Conservation (phyloP, 352 stramenopile species). For the Phytophthora gonapodyides region DNA sequence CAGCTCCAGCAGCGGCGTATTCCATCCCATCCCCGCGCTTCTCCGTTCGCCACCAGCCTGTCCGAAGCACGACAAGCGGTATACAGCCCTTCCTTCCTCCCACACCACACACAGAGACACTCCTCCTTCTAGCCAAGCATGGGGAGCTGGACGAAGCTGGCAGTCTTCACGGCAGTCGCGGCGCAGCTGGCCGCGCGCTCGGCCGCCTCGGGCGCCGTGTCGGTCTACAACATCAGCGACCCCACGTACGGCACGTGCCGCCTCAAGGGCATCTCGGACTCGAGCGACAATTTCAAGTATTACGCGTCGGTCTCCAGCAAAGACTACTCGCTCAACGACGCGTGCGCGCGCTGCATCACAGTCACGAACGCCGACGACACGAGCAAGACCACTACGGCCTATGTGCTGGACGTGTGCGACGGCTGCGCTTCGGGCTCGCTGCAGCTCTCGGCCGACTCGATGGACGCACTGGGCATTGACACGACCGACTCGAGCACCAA, state of each 20-base stretch:
- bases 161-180: constrained; percentile 6
- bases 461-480: constrained; percentile 52
- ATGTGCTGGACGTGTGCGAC: constrained; percentile 73
- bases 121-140: constrained; percentile 13
- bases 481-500: constrained; percentile 45
- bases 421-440: constrained; percentile 53
- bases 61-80: constrained; percentile 11
- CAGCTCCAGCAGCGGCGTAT: constrained; percentile 6
- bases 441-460: constrained; percentile 54
- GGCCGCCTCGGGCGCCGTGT: constrained; percentile 37
- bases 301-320: constrained; percentile 76
- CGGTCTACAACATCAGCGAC: constrained; percentile 63
- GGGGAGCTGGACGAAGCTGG: constrained; percentile 12
- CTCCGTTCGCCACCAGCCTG: constrained; percentile 11
- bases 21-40: constrained; percentile 13
- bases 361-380: constrained; percentile 56
- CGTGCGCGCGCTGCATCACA: constrained; percentile 78
- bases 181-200: constrained; percentile 13
- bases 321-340: constrained; percentile 56
- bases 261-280: constrained; percentile 58
- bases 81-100: constrained; percentile 1
- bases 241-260: constrained; percentile 71
- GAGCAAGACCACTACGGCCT: constrained; percentile 57
- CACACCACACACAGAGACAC: constrained; percentile 23
- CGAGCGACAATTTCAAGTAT: constrained; percentile 77